Percentiles rank a stretch among this genome's conserved stretches.
Evolutionary conservation across 2,329 filamentous ascomycete genomes (phyloP).

Genomic region (Cladobotryum mycophilum): DNA sequence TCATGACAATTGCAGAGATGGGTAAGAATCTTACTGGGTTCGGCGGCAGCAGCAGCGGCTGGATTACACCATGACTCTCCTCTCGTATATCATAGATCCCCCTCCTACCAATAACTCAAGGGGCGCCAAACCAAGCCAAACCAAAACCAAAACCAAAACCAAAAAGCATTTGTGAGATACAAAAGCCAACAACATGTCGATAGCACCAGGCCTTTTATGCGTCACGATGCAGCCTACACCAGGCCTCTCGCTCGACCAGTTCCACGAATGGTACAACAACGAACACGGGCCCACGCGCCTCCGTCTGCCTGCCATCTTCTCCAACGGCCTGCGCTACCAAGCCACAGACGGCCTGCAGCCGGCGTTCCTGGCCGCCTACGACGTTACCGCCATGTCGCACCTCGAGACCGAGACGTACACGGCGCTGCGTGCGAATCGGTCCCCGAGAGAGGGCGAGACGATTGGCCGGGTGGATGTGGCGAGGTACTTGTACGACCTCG

Average conservation of each 20-base stretch:
- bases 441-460: constrained; percentile 45
- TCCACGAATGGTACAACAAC: constrained; percentile 93
- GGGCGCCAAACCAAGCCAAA: not conserved
- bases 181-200: constrained; percentile 8
- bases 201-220: constrained; percentile 64
- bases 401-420: constrained; percentile 67
- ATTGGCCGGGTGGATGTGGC: constrained; percentile 58
- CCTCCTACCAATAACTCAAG: not conserved
- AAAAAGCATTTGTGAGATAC: not conserved
- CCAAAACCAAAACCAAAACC: not conserved
- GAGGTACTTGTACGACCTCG: constrained; percentile 63
- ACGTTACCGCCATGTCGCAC: constrained; percentile 67
- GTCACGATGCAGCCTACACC: constrained; percentile 79
- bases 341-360: constrained; percentile 58
- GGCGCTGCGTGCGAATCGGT: constrained; percentile 52
- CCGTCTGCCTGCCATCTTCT: constrained; percentile 64
- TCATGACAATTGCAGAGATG: too few species aligned
- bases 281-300: constrained; percentile 81
- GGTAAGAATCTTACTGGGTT: too few species aligned
- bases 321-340: constrained; percentile 73
- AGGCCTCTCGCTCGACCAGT: constrained; percentile 59
- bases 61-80: not conserved
- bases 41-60: too few species aligned
- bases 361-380: constrained; percentile 74
- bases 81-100: not conserved